A percentile compares a stretch with the other conserved stretches of the same genome.
Conservation (phyloP, 352 stramenopile genomes). For the Phytopythium mirpurense region DNA sequence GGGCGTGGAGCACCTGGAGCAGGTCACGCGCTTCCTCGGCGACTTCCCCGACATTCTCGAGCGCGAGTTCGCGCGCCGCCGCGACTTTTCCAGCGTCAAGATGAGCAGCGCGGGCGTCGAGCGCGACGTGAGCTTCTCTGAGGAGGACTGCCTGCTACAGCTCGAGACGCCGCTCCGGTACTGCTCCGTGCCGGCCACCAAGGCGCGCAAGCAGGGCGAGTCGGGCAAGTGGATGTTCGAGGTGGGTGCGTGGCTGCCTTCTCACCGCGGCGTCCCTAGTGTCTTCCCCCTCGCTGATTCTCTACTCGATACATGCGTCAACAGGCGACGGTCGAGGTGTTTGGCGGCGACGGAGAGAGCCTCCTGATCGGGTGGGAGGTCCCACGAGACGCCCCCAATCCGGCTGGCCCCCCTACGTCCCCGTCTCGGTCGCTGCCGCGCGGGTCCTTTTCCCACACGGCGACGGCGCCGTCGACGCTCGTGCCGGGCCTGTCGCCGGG, state of each 20-base stretch:
- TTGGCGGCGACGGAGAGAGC: conserved; percentile 60
- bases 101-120: conserved; percentile 58
- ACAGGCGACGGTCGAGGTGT: conserved; percentile 38
- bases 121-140: conserved; percentile 58
- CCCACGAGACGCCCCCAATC: conserved; percentile 15
- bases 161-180: conserved; percentile 62
- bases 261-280: too few species aligned
- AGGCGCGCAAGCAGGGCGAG: conserved; percentile 60
- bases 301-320: too few species aligned
- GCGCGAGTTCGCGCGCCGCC: conserved; percentile 50
- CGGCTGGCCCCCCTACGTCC: not conserved
- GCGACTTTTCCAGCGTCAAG: conserved; percentile 68
- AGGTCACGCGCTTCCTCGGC: conserved; percentile 24
- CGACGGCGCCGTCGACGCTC: conserved; percentile 13
- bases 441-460: not conserved
- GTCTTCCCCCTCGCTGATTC: too few species aligned
- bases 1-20: conserved; percentile 18
- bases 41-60: conserved; percentile 60
- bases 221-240: conserved; percentile 82
- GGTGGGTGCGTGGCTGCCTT: not conserved
- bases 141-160: conserved; percentile 69
- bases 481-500: conserved; percentile 58
- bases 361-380: conserved; percentile 78
- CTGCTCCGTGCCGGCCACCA: conserved; percentile 67
- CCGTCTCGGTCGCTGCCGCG: not conserved